Conservation (phyloP, 257 asterid genomes). For the Echium plantagineum region DNA sequence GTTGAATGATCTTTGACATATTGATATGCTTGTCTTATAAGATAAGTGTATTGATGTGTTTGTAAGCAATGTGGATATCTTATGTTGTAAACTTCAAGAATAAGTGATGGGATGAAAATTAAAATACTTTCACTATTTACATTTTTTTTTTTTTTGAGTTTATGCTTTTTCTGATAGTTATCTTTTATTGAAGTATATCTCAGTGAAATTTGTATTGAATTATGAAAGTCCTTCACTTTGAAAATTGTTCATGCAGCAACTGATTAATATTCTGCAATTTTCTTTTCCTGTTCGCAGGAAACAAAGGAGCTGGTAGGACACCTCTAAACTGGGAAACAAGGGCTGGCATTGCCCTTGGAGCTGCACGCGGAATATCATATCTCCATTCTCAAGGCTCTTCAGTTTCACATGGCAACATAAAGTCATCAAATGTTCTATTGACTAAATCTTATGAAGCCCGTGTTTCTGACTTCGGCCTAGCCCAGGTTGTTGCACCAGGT, state of each 20-base stretch:
- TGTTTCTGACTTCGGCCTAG: constrained; percentile 10
- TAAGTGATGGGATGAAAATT: background rate
- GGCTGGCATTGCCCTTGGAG: background rate
- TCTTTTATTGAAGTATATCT: too few species aligned
- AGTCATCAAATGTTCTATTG: constrained; percentile 9
- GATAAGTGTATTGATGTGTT: background rate
- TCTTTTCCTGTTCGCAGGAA: background rate
- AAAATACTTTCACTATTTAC: background rate
- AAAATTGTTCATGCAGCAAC: too few species aligned
- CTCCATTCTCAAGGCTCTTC: constrained; percentile 5
- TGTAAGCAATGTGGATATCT: background rate
- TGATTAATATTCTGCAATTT: background rate
- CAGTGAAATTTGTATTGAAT: too few species aligned
- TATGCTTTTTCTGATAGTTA: background rate
- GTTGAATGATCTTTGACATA: background rate
- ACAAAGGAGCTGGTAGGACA: background rate
- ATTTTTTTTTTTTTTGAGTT: too few species aligned
- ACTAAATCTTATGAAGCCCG: constrained; percentile 2
- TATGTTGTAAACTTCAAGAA: background rate
- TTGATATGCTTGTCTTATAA: background rate
- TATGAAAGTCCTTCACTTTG: too few species aligned
- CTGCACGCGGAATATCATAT: constrained; percentile 6
- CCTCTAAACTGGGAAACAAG: constrained; percentile 9
- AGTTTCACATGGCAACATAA: constrained; percentile 10
- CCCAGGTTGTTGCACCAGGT: constrained; percentile 3